phyloP scores from a whole-genome alignment of 306 rosid genomes.

The Myrica gale region DNA sequence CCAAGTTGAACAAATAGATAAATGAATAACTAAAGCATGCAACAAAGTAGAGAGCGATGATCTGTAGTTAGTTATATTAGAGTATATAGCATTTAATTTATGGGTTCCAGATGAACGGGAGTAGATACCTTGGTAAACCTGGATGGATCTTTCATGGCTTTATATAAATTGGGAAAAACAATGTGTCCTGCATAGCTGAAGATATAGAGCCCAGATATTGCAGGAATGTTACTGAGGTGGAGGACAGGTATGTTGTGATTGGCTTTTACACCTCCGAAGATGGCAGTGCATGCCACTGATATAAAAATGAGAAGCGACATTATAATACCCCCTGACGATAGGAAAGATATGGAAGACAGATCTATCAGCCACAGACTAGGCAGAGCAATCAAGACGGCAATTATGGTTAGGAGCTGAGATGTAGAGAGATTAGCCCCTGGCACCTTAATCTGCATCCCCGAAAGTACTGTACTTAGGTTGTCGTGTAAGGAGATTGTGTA shows the following conservation, averaged over 20 bases:
- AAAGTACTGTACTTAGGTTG: constrained; percentile 46
- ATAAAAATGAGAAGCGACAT: constrained; percentile 57
- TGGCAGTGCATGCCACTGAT: constrained; percentile 47
- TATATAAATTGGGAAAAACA: constrained; percentile 70
- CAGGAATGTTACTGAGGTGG: constrained; percentile 52
- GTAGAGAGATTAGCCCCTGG: constrained; percentile 35
- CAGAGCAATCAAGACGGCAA: constrained; percentile 52
- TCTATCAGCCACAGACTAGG: constrained; percentile 71
- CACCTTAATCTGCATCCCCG: constrained; percentile 35
- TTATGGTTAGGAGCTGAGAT: constrained; percentile 46
- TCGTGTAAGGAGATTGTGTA: constrained; percentile 81
- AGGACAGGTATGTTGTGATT: constrained; percentile 49
- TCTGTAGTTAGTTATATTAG: too few species aligned
- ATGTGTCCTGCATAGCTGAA: constrained; percentile 68
- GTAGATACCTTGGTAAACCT: constrained; percentile 66
- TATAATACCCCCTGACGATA: constrained; percentile 59
- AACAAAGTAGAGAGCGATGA: too few species aligned
- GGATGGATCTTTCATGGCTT: constrained; percentile 80
- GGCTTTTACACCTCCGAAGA: constrained; percentile 43
- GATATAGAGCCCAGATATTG: constrained; percentile 61
- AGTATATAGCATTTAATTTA: background rate
- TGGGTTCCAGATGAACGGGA: background rate
- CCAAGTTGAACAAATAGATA: background rate
- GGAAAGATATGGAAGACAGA: constrained; percentile 62
- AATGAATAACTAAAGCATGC: background rate